Evolutionary conservation across 345 rosid genomes (phyloP), one percentile per base, ranked within the genome.

Genomic region (Pistacia integerrima): DNA sequence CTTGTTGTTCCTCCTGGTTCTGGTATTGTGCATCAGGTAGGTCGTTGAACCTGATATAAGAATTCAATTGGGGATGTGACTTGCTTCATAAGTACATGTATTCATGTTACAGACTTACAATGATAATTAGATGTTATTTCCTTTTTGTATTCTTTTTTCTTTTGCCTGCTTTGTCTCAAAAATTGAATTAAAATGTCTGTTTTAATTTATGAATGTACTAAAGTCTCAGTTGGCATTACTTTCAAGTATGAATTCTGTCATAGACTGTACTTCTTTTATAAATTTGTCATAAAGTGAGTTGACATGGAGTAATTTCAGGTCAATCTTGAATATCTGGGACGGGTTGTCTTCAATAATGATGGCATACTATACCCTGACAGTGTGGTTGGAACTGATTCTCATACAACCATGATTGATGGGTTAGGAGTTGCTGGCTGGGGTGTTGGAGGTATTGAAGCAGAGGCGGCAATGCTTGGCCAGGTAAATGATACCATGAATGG

Each of bases 371-470:
- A 96, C 84, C 99, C 98, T 20, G 99, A 96, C 79, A 96, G 99
- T 46, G 99, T 93, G 67, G 99, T 96, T 59, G 99, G 99, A 46
- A 96, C 99, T 77, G 99, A 96, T 83, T 96, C 99, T 46, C 99
- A 96, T 79, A 96, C 99, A 57, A 96, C 99, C 76, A 96, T 96
- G 99, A 96, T 96, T 78, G 99, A 96, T 88, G 99, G 99, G 65
- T 71, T 96, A 72, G 99, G 99, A 82, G 99, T 96, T 79, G 97
- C 99, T 85, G 99, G 99, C 71, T 96, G 98, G 99, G 99, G 99
- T 76, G 99, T 96, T 78, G 99, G 99, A 61, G 99, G 98, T 71
- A 96, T 96, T 70, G 99, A 96, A 90, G 98, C 98, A 28, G 98
- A 96, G 85, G 97, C 99, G 56, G 85, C 97, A 75, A 96, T 96